A percentile compares a stretch with the other conserved stretches of the same genome.
phyloP scores from a whole-genome alignment of 1,139 yeast genomes.

The Lodderomyces metapsilosis region DNA sequence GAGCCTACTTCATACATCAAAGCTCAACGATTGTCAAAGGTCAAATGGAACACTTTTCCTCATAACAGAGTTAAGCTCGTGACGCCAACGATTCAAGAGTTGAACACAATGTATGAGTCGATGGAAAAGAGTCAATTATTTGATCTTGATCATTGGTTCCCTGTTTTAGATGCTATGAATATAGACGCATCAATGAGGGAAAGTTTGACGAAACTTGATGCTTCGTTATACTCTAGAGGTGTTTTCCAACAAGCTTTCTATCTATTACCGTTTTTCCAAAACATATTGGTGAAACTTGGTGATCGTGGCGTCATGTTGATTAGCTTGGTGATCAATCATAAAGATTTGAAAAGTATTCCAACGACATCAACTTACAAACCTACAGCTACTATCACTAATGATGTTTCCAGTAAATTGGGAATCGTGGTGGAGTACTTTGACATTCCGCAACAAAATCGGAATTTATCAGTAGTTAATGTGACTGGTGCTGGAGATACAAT shows the following conservation, averaged over 20 bases:
- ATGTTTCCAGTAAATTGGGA: constrained; percentile 19
- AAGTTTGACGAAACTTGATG: constrained; percentile 1
- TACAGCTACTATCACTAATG: constrained; percentile 15
- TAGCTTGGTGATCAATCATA: constrained; percentile 23
- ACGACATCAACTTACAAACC: constrained; percentile 34
- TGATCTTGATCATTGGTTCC: constrained; percentile 72
- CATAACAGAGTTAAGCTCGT: constrained; percentile 38
- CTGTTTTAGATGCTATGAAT: constrained; percentile 61
- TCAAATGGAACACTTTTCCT: constrained; percentile 30
- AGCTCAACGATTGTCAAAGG: constrained; percentile 38
- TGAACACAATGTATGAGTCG: constrained; percentile 51
- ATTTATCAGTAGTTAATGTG: constrained; percentile 45
- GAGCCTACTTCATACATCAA: constrained; percentile 81
- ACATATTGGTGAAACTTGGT: constrained; percentile 67
- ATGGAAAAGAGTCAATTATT: constrained; percentile 30
- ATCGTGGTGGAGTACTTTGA: constrained; percentile 64
- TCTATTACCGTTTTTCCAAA: constrained; percentile 71
- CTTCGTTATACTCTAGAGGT: constrained; percentile 39
- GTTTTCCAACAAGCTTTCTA: constrained; percentile 68
- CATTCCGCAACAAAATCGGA: constrained; percentile 37
- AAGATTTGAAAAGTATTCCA: constrained; percentile 35
- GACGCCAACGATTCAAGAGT: constrained; percentile 71
- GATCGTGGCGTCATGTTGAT: constrained; percentile 58
- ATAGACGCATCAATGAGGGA: constrained; percentile 48
- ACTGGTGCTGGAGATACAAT: constrained; percentile 79